Evolutionary conservation across 2,329 filamentous ascomycete species (phyloP).

Genomic region (Alternaria sp.): DNA sequence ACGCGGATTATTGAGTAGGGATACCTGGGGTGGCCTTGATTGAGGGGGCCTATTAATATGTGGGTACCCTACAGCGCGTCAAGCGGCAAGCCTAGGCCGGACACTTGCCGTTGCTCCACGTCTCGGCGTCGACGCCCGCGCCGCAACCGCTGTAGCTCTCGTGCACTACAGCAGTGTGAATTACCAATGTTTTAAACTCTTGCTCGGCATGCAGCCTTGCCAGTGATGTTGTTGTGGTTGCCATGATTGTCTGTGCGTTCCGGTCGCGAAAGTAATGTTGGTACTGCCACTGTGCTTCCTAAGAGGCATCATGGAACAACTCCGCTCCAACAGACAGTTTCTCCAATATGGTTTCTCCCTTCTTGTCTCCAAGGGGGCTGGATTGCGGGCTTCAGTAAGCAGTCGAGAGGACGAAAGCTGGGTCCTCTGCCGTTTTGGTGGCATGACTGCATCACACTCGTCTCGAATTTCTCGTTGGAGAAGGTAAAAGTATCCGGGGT

Average conservation of each 20-base stretch:
- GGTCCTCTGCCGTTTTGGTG: not conserved
- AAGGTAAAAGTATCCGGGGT: not conserved
- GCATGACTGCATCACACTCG: not conserved
- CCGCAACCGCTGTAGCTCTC: not conserved
- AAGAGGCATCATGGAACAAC: not conserved
- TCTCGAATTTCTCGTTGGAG: not conserved
- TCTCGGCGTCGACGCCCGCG: constrained; percentile 1
- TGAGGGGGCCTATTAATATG: not conserved
- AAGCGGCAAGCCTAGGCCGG: constrained; percentile 5
- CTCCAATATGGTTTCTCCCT: not conserved
- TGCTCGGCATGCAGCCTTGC: not conserved
- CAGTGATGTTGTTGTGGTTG: not conserved
- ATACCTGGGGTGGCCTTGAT: not conserved
- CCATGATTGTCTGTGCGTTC: not conserved
- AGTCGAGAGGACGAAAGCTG: not conserved
- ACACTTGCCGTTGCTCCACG: constrained; percentile 3
- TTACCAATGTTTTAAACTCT: not conserved
- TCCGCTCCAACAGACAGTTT: not conserved
- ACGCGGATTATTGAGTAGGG: not conserved
- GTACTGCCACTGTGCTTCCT: not conserved
- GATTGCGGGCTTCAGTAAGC: not conserved
- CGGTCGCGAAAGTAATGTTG: not conserved
- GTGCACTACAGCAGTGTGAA: not conserved
- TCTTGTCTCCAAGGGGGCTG: not conserved
- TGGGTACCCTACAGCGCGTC: constrained; percentile 1